These are phyloP conservation scores for Musa balbisiana DNA, from an alignment of 202 grass and related monocot species.

Conservation along the genomic window DNA sequence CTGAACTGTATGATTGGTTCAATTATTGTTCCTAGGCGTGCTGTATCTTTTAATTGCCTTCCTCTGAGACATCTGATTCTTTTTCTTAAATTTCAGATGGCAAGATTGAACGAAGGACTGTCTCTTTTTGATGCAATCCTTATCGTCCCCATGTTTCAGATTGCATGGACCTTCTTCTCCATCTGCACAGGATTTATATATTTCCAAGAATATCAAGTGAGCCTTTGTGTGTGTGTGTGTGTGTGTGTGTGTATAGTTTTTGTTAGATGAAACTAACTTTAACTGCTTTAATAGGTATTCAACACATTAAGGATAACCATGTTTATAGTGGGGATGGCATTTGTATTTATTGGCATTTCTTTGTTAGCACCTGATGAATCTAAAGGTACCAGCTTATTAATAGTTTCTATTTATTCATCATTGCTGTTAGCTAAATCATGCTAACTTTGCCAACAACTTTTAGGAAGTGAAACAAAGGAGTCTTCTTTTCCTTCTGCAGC, in stretches of 20 bases:
- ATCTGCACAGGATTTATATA: conserved; percentile 99
- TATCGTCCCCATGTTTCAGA: conserved; percentile 97
- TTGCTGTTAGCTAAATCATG: conserved; percentile 4
- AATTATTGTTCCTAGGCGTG: not conserved
- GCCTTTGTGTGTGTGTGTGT: conserved; percentile 8
- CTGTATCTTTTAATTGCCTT: not conserved
- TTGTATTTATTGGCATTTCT: conserved; percentile 90
- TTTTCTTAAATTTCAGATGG: conserved; percentile 55
- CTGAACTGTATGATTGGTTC: not conserved
- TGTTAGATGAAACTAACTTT: conserved; percentile 3
- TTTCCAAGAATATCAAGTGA: conserved; percentile 98
- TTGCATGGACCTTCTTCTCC: conserved; percentile 99
- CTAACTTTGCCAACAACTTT: conserved; percentile 35
- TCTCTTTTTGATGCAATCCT: conserved; percentile 94
- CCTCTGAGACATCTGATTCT: not conserved
- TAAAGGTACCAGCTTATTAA: conserved; percentile 51
- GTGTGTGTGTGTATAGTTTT: not conserved
- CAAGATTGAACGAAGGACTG: conserved; percentile 87
- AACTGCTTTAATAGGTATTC: conserved; percentile 51
- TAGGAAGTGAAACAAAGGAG: conserved; percentile 46
- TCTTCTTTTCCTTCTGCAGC: conserved; percentile 20
- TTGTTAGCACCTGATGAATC: conserved; percentile 82
- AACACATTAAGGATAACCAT: conserved; percentile 80
- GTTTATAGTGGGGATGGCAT: conserved; percentile 78
- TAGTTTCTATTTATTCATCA: conserved; percentile 17